Evolutionary conservation across 129 eudicot genomes (phyloP), one percentile per base, ranked within the genome.

Genomic region (Artemisia argyi): DNA sequence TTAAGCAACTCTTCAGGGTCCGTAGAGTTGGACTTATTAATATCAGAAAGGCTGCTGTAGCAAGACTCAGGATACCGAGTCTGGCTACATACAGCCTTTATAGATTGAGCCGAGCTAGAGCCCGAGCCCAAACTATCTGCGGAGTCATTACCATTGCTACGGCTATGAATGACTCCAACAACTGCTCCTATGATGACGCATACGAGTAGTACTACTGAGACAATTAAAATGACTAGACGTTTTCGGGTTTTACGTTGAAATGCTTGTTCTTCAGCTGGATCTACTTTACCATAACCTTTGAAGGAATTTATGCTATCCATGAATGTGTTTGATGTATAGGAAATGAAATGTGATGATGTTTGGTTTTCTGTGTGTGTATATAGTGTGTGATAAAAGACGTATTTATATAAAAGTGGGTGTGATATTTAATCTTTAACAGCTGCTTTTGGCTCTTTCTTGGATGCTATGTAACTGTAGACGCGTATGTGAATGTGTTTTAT

Each of bases 241-340:
- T 81, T 86, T 1, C 96, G 89, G 19, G 91, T 68, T 71, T 87
- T 89, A 3, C 80, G 82, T 11, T 78, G 85, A 81, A 89, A 92
- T 44, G 89, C 89, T 20, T 76, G 77, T 39, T 92, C 91, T 72
- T 89, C 96, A 0, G 10, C 70, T 0, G 78, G 80, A 68, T 92
- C 97, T 0, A 92, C 94, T 30, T 92, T 92, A 61, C 96, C 95
- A 51, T 92, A 89, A 35, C 97, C 97, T 53, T 89, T 92, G 81
- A 92, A 92, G 68, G 97, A 92, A 39, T 76, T 67, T 10, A 92
- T 77, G 0, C 94, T 67, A 9, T 92, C 97, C 97, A 92, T 83
- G 44, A 14, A 11, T 47, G 72, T 16, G 61, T 50, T 63, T 19
- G 73, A 19, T 74, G 0, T 7, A 3, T 14, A 39, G 69, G 52